Base-by-base conservation (phyloP, 2,329 filamentous ascomycete genomes). In the Didymella pinodella region DNA sequence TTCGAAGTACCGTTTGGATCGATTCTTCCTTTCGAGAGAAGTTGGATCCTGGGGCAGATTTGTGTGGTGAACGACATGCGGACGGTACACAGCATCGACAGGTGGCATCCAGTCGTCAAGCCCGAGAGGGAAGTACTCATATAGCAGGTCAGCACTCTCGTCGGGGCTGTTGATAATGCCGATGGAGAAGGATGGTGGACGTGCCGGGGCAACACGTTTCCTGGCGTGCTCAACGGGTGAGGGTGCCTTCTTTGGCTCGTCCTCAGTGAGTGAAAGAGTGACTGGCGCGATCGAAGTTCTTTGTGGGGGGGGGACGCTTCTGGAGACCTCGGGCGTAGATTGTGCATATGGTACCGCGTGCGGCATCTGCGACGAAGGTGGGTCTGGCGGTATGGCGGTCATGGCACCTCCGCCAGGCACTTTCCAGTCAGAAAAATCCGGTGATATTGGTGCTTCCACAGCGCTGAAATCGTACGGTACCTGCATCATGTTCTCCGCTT, bases 51-150 rank as follows among this genome's bases (percentile, higher is more conserved):
- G 73, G 1, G 80, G 80, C 32, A 83, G 64, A 57, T 81, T 82
- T 20, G 91, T 94, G 74, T 97, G 93, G 77, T 98, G 94, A 3
- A 97, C 93, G 16, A 97, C 92, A 75, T 97, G 93, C 6, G 93
- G 94, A 48, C 92, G 84, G 75, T 96, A 97, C 16, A 97, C 89
- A 5, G 92, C 92, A 76, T 96, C 92, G 3, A 96, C 91, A 0
- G 92, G 92, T 2, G 90, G 90, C 86, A 93, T 92, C 90, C 90
- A 97, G 72, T 97, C 93, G 75, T 97, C 93, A 58, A 97, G 80
- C 48, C 90, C 93, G 16, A 98, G 82, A 0, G 93, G 93, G 65
- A 98, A 97, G 74, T 98, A 97, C 78, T 98, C 93, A 74, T 97
- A 97, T 18, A 97, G 81, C 65, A 93, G 81, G 77, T 97, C 93